Evolutionary conservation across 1,139 yeast genomes (phyloP).

Genomic region (Taphrina confusa): DNA sequence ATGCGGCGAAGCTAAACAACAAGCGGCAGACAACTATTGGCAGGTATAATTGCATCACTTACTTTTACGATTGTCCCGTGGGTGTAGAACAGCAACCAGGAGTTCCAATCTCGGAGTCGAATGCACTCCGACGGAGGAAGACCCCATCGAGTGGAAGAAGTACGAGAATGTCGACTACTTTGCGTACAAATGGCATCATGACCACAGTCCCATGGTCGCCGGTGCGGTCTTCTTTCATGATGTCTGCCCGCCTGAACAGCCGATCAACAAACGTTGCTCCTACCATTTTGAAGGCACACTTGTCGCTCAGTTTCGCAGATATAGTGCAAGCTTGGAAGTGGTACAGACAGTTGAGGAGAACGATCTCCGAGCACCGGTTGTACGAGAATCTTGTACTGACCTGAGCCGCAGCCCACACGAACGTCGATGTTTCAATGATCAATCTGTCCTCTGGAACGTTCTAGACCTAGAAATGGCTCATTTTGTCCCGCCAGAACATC

Average conservation of each 20-base stretch:
- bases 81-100: background rate
- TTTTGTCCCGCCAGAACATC: conserved; percentile 1
- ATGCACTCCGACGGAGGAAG: background rate
- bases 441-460: background rate
- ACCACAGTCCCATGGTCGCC: background rate
- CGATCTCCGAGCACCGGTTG: background rate
- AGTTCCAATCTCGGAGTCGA: background rate
- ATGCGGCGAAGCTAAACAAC: too few relatives aligned
- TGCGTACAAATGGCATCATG: background rate
- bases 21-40: background rate
- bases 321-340: background rate
- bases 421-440: background rate
- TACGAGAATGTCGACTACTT: conserved; percentile 1
- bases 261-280: background rate
- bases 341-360: background rate
- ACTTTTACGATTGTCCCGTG: conserved; percentile 1
- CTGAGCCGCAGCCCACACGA: background rate
- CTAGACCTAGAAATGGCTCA: background rate
- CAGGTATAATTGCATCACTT: background rate
- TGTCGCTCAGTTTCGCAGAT: background rate
- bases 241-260: background rate
- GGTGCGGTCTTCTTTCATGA: background rate
- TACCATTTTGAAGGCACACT: conserved; percentile 1
- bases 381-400: background rate
- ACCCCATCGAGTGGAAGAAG: background rate